Percentiles rank a stretch among this genome's conserved stretches.
Evolutionary conservation across 2,329 filamentous ascomycete genomes (phyloP).

Genomic region (Fusarium anguioides): DNA sequence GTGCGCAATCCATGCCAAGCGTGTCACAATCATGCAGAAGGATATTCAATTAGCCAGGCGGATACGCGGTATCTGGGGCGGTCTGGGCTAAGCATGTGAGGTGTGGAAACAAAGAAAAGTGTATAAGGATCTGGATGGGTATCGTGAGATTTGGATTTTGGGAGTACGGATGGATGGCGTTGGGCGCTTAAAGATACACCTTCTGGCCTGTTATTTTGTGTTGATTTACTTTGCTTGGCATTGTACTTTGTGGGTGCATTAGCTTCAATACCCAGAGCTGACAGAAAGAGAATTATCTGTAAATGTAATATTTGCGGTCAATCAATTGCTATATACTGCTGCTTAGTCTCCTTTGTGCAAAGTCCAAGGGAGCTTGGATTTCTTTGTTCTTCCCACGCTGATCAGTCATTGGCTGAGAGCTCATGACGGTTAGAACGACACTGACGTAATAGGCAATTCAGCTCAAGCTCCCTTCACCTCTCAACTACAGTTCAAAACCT

Average conservation of each 20-base stretch:
- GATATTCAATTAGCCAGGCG: conserved; percentile 92
- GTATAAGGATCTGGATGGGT: not conserved
- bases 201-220: conserved; percentile 22
- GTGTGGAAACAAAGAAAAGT: not conserved
- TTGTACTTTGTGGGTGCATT: not conserved
- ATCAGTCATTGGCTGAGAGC: conserved; percentile 36
- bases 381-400: conserved; percentile 27
- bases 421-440: conserved; percentile 17
- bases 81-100: conserved; percentile 60
- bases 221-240: conserved; percentile 27
- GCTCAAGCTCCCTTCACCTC: conserved; percentile 4
- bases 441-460: conserved; percentile 39
- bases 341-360: not conserved
- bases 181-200: conserved; percentile 42
- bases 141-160: conserved; percentile 24
- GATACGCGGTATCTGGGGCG: conserved; percentile 82
- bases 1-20: conserved; percentile 95
- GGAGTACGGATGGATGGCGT: conserved; percentile 30
- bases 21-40: conserved; percentile 97
- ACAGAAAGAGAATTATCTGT: not conserved
- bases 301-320: conserved; percentile 21
- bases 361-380: conserved; percentile 7
- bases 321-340: conserved; percentile 10
- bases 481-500: conserved; percentile 3
- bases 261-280: not conserved